Base-by-base conservation (phyloP, 2,329 filamentous ascomycete species). In the Curvularia lunata region DNA sequence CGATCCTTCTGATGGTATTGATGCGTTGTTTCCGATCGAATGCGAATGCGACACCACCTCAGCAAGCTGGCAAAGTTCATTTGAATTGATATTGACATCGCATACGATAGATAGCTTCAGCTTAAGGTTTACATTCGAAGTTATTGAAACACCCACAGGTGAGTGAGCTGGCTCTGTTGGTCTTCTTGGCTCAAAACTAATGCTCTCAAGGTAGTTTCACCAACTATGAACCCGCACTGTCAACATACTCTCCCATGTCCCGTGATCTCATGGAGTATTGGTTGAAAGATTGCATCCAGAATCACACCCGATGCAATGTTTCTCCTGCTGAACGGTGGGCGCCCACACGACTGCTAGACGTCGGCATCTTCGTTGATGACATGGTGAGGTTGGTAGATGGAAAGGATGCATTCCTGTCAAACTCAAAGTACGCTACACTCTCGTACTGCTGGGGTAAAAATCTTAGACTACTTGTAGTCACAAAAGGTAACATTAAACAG, bases 21-120 rank as follows among this genome's bases (percentile, higher is more conserved):
- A 13, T 10, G n/a, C 23, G 13, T 40, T 48, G 9, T 48, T 48
- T 10, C 43, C 43, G 6, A 54, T 48, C 43, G 28, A 6, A 9
- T 54, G 43, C 25, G 18, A 21, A 2, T 25, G n/a, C n/a, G 51
- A 53, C 38, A 53, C 42, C 8, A 48, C 32, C 9, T 53, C 51
- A 12, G 25, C 43, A n/a, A 48, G 43, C 8, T 53, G 51, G 51
- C 32, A 53, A 48, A 47, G 19, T 18, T 23, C 32, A 2, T 48
- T 53, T 12, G 42, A 53, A 28, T 13, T 47, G 18, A 32, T 8
- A 1, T 40, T 53, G 23, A 28, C 18, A 4, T 41, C 23, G 10
- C 18, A 21, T 10, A 28, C 18, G 7, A 23, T 40, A 3, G 38
- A 12, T 2, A 13, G 21, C 23, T 38, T 48, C 13, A 53, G 25